phyloP scores from a whole-genome alignment of 2,329 filamentous ascomycete species.

The Colletotrichum liriopes region DNA sequence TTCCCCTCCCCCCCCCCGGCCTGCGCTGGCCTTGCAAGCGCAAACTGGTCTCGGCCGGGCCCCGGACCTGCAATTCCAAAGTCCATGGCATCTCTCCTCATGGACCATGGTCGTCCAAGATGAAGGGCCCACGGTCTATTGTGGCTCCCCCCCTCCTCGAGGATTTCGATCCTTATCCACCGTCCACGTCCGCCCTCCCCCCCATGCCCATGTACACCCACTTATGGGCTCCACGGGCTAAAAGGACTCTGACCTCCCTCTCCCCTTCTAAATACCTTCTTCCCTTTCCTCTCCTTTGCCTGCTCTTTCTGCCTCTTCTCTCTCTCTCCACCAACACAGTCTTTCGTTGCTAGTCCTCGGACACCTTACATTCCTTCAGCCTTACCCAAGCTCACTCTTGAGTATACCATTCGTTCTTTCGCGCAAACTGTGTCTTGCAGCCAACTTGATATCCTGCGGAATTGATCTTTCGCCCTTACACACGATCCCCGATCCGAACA shows the following conservation, averaged over 20 bases:
- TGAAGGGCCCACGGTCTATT: conserved; percentile 40
- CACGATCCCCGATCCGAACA: conserved; percentile 33
- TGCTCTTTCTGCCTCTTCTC: conserved; percentile 15
- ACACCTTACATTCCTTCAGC: conserved; percentile 44
- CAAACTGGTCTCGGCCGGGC: conserved; percentile 33
- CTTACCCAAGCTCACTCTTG: conserved; percentile 31
- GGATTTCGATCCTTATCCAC: conserved; percentile 40
- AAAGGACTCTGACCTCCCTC: conserved; percentile 40
- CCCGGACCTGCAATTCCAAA: conserved; percentile 35
- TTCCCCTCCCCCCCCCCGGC: neutral
- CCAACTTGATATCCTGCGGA: conserved; percentile 36
- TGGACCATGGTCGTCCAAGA: conserved; percentile 28
- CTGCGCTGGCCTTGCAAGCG: conserved; percentile 14
- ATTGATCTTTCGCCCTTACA: conserved; percentile 44
- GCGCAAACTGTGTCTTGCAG: conserved; percentile 45
- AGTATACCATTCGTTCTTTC: conserved; percentile 39
- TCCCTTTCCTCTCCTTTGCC: conserved; percentile 18
- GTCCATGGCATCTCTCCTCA: neutral
- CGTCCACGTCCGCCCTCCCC: conserved; percentile 19
- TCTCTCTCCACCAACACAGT: conserved; percentile 37
- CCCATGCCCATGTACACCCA: conserved; percentile 21
- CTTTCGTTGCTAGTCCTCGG: conserved; percentile 44
- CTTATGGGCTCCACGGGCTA: conserved; percentile 32
- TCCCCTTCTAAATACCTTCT: conserved; percentile 37
- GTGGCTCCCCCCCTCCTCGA: conserved; percentile 23